Conservation (phyloP, 2,329 filamentous ascomycete genomes). For the Sordariomycetes sp. region DNA sequence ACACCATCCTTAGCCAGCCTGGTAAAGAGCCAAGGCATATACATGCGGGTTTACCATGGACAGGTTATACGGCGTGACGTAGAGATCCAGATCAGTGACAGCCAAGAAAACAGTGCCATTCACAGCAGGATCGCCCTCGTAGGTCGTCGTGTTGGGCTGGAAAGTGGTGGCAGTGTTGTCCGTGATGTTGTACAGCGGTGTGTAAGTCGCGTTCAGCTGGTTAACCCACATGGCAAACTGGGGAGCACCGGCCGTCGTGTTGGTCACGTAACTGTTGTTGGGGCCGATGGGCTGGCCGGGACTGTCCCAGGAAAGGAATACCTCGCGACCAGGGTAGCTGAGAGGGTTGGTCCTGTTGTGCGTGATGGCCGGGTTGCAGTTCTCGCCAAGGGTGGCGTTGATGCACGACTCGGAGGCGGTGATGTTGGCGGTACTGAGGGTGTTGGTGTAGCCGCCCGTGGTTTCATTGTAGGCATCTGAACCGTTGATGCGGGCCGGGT, state of each 20-base stretch:
- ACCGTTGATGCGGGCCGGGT: slow-evolving; percentile 57
- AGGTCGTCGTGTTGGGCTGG: slow-evolving; percentile 64
- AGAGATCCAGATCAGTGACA: slow-evolving; percentile 59
- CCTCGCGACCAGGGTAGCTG: slow-evolving; percentile 62
- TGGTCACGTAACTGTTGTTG: slow-evolving; percentile 74
- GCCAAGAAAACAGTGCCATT: slow-evolving; percentile 77
- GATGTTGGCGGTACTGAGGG: slow-evolving; percentile 38
- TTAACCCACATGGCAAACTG: slow-evolving; percentile 66
- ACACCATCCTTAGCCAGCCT: slow-evolving; percentile 63
- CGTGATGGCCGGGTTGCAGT: slow-evolving; percentile 55
- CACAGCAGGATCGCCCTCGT: slow-evolving; percentile 55
- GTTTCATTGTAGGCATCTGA: slow-evolving; percentile 56
- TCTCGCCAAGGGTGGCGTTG: slow-evolving; percentile 43
- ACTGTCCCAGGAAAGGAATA: slow-evolving; percentile 64
- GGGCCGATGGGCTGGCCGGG: slow-evolving; percentile 63
- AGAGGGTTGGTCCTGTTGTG: slow-evolving; percentile 64
- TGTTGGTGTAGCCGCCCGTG: slow-evolving; percentile 46
- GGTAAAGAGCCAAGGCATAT: slow-evolving; percentile 65
- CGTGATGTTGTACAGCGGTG: slow-evolving; percentile 45
- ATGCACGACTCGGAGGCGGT: slow-evolving; percentile 41
- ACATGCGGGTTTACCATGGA: slow-evolving; percentile 68
- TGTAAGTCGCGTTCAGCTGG: slow-evolving; percentile 69
- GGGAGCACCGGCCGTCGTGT: slow-evolving; percentile 47
- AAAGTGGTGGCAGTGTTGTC: slow-evolving; percentile 49
- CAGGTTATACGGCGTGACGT: slow-evolving; percentile 69